A percentile compares a stretch with the other conserved stretches of the same genome.
Evolutionary conservation across 345 rosid genomes (phyloP).

Genomic region (Cardiospermum halicacabum): DNA sequence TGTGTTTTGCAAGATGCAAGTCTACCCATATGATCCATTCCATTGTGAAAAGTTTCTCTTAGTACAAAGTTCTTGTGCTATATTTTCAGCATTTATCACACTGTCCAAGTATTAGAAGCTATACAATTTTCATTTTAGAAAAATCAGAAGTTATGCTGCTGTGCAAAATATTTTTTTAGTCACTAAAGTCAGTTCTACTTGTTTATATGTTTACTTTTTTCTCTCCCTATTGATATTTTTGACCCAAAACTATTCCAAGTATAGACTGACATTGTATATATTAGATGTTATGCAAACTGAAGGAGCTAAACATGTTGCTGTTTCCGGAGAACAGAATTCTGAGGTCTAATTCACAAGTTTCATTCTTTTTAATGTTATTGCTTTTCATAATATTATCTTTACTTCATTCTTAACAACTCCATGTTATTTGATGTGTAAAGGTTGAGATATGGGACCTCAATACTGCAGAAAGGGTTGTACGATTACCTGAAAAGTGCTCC

Average conservation of each 20-base stretch:
- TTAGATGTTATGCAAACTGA: constrained; percentile 34
- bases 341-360: constrained; percentile 44
- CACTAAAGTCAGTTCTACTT: background rate
- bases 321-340: constrained; percentile 71
- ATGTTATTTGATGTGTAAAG: constrained; percentile 30
- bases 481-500: constrained; percentile 41
- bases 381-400: constrained; percentile 7
- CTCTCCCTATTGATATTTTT: background rate
- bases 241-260: constrained; percentile 15
- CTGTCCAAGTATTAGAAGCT: background rate
- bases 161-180: background rate
- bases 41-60: background rate
- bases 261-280: constrained; percentile 3
- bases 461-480: constrained; percentile 40
- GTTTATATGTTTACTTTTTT: background rate
- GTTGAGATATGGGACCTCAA: constrained; percentile 88
- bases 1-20: no score
- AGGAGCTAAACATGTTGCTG: constrained; percentile 51
- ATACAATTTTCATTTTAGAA: background rate
- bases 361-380: background rate
- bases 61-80: no score
- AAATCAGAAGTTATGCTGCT: no score
- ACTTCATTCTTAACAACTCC: constrained; percentile 16
- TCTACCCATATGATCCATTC: background rate
- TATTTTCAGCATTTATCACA: background rate